phyloP scores from a whole-genome alignment of 75 land plant species.

The Sequoia sempervirens region DNA sequence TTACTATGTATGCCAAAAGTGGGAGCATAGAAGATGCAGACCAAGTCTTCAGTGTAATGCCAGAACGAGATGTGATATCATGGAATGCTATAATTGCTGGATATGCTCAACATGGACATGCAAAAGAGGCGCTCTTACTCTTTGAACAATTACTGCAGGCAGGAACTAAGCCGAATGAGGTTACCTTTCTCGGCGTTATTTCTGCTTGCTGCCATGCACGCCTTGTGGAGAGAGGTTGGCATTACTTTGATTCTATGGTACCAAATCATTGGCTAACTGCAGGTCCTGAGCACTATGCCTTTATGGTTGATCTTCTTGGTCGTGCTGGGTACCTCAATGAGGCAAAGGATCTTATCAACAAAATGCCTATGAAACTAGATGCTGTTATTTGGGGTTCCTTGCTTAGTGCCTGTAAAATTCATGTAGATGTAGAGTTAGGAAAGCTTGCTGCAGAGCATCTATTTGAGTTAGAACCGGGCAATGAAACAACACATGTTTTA shows the following conservation, averaged over 20 bases:
- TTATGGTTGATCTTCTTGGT: constrained; percentile 17
- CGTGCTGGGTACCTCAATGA: constrained; percentile 13
- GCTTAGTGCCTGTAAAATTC: constrained; percentile 5
- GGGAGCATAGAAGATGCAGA: constrained; percentile 13
- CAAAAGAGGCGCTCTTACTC: constrained; percentile 14
- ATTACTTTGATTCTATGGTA: neutral
- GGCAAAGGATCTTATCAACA: constrained; percentile 3
- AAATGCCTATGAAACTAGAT: constrained; percentile 7
- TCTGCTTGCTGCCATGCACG: constrained; percentile 13
- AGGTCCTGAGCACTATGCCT: constrained; percentile 7
- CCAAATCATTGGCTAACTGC: neutral
- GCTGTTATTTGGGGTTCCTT: constrained; percentile 6
- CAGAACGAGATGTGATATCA: constrained; percentile 14
- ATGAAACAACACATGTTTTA: constrained; percentile 6
- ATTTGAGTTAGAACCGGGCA: constrained; percentile 12
- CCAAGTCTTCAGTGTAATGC: constrained; percentile 17
- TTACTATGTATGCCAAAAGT: constrained; percentile 23
- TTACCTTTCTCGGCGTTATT: constrained; percentile 11
- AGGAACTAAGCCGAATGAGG: constrained; percentile 15
- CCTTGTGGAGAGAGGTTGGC: constrained; percentile 1
- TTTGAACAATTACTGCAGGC: constrained; percentile 15
- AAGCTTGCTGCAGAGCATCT: constrained; percentile 10
- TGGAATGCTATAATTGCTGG: constrained; percentile 37
- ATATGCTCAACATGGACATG: constrained; percentile 15
- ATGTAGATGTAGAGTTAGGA: constrained; percentile 5